phyloP scores from a whole-genome alignment of 2,329 filamentous ascomycete species.

The Grosmannia penicillata region DNA sequence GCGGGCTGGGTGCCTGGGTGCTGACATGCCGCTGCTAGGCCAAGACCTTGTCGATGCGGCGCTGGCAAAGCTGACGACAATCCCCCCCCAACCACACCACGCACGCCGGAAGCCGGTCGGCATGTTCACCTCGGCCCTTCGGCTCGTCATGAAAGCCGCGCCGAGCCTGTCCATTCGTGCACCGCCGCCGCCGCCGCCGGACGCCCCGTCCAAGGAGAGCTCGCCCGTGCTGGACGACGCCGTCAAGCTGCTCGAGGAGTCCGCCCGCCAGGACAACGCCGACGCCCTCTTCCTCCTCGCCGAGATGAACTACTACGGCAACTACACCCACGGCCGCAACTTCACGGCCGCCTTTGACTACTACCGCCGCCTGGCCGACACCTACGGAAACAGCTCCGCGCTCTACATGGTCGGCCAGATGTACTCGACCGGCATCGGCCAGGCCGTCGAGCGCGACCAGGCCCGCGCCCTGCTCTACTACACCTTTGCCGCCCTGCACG shows the following conservation, averaged over 20 bases:
- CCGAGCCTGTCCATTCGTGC: constrained; percentile 34
- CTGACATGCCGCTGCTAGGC: constrained; percentile 18
- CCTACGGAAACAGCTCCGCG: constrained; percentile 77
- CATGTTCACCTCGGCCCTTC: constrained; percentile 26
- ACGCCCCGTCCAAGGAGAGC: constrained; percentile 19
- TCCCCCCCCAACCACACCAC: constrained; percentile 28
- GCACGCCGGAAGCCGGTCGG: constrained; percentile 28
- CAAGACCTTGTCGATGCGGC: constrained; percentile 39
- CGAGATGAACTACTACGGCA: constrained; percentile 94
- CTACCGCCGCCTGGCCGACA: constrained; percentile 62
- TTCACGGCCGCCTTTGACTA: constrained; percentile 65
- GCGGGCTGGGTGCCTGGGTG: too few relatives aligned
- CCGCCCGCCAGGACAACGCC: constrained; percentile 44
- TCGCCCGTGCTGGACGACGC: constrained; percentile 33
- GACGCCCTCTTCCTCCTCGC: constrained; percentile 84
- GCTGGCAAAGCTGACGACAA: constrained; percentile 31
- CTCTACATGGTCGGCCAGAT: constrained; percentile 94
- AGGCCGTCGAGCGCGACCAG: constrained; percentile 69
- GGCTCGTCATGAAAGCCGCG: constrained; percentile 31
- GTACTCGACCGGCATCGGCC: constrained; percentile 84
- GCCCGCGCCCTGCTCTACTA: constrained; percentile 88
- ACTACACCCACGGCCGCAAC: constrained; percentile 74
- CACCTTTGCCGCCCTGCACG: constrained; percentile 76
- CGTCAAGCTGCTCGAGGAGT: constrained; percentile 35
- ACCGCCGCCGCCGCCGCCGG: constrained; percentile 18